Base-by-base conservation (phyloP, 2,329 filamentous ascomycete genomes). In the Dothistroma septosporum region DNA sequence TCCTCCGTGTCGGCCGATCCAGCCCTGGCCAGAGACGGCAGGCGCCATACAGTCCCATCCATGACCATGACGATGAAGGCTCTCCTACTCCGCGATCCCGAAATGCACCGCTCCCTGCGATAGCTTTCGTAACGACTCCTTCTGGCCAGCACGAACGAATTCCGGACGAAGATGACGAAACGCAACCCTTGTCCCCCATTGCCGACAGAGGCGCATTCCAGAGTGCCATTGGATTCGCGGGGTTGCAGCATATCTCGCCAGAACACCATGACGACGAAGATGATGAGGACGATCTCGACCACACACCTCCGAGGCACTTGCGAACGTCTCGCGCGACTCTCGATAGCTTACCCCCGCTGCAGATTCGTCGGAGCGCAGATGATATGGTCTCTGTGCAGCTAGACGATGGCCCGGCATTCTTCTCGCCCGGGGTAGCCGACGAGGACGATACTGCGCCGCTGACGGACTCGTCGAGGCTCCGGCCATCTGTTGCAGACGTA, bases 401-500 rank as follows among this genome's bases (percentile, higher is more conserved):
- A 64, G 69, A 83, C 59, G 79, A 79, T 58, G 77, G 79, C 37
- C 78, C 80, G n/a, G 69, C 81, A 59, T 86, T 84, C 69, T 83
- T 83, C 62, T 80, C 84, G 4, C 78, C 72, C 4, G 67, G 66
- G 2, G 69, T 67, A 5, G 66, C 62, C 8, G 75, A 78, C 47
- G 80, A 84, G 64, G 79, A 85, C 73, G 77, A 88, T 78, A 82
- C 84, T 71, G 75, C 85, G 72, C 83, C 80, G 14, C 74, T 87
- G 72, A 88, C 85, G 1, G 81, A 85, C 66, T 72, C 76, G 58
- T 78, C 76, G 61, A 79, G 83, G 64, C 72, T 86, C 48, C 81
- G 85, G 63, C 83, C 84, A 48, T 83, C 86, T 48, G 82, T 80
- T 63, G 82, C 82, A 19, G 77, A 78, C 19, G 64, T 68, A 31